Evolutionary conservation across 306 rosid species (phyloP).

Genomic region (Crotalaria pallida): DNA sequence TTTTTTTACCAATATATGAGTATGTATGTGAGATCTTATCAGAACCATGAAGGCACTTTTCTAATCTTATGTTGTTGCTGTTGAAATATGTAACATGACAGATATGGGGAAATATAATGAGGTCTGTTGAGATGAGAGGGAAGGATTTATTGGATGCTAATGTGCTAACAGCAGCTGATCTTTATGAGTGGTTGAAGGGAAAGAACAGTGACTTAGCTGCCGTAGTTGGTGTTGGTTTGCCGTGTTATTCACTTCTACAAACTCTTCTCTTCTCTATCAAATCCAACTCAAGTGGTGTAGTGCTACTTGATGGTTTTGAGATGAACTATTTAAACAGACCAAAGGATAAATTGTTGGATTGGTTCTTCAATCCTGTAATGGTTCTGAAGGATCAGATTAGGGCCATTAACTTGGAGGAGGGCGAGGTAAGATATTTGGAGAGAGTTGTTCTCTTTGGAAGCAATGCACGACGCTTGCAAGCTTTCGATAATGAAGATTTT

Average conservation of each 20-base stretch:
- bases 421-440: conserved; percentile 65
- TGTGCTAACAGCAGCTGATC: conserved; percentile 44
- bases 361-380: conserved; percentile 86
- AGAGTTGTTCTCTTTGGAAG: conserved; percentile 60
- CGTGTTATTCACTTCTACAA: conserved; percentile 65
- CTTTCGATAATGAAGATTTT: conserved; percentile 52
- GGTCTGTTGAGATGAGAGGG: conserved; percentile 56
- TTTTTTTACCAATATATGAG: not conserved
- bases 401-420: conserved; percentile 49
- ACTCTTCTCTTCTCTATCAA: conserved; percentile 61
- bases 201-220: conserved; percentile 40
- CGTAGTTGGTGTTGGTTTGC: conserved; percentile 63
- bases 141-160: conserved; percentile 62
- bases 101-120: conserved; percentile 76
- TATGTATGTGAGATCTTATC: not conserved
- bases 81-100: conserved; percentile 25
- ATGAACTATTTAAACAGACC: conserved; percentile 69
- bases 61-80: not conserved
- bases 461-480: conserved; percentile 42
- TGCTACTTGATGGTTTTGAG: conserved; percentile 58
- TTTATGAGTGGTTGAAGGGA: conserved; percentile 57
- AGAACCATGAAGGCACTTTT: not conserved
- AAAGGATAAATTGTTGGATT: conserved; percentile 70
- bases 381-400: conserved; percentile 78
- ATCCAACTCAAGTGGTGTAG: conserved; percentile 59